Conservation (phyloP, 2,329 filamentous ascomycete genomes). For the Conoideocrella luteorostrata region DNA sequence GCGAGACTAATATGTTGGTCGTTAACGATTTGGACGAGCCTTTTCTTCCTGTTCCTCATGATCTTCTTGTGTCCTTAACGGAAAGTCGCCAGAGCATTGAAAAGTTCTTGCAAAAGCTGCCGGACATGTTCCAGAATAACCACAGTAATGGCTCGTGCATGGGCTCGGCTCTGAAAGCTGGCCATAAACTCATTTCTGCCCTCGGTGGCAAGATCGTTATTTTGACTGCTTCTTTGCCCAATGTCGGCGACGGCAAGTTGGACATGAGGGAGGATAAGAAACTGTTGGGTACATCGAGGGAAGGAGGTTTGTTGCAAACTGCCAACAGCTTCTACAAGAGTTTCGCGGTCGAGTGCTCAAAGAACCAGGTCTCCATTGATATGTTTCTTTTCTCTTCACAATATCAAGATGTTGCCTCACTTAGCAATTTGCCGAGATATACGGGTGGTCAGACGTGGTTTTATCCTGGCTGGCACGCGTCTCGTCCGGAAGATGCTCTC, state of each 20-base stretch:
- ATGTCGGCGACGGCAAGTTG: slow-evolving; percentile 80
- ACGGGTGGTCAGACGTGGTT: slow-evolving; percentile 98
- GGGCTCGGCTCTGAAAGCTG: slow-evolving; percentile 86
- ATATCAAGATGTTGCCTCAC: slow-evolving; percentile 93
- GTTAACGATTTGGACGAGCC: slow-evolving; percentile 94
- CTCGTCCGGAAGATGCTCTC: slow-evolving; percentile 87
- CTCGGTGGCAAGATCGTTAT: slow-evolving; percentile 94
- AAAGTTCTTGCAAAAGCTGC: slow-evolving; percentile 81
- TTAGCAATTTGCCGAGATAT: slow-evolving; percentile 92
- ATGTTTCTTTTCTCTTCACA: slow-evolving; percentile 97
- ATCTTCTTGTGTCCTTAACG: slow-evolving; percentile 80
- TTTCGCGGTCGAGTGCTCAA: slow-evolving; percentile 97
- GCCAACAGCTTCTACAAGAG: slow-evolving; percentile 98
- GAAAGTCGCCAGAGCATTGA: slow-evolving; percentile 91
- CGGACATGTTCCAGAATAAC: slow-evolving; percentile 94
- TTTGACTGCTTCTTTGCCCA: slow-evolving; percentile 82
- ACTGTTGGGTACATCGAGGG: slow-evolving; percentile 86
- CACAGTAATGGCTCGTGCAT: slow-evolving; percentile 87
- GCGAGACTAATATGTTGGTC: slow-evolving; percentile 84
- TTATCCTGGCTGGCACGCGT: slow-evolving; percentile 96
- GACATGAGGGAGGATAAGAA: slow-evolving; percentile 97
- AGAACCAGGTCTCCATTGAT: slow-evolving; percentile 96
- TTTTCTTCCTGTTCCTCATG: slow-evolving; percentile 88
- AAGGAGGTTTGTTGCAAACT: slow-evolving; percentile 80
- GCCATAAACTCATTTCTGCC: slow-evolving; percentile 90